These are phyloP conservation scores for Yamadazyma oceani DNA, from an alignment of 1,139 yeast genomes.

Conservation along the genomic window DNA sequence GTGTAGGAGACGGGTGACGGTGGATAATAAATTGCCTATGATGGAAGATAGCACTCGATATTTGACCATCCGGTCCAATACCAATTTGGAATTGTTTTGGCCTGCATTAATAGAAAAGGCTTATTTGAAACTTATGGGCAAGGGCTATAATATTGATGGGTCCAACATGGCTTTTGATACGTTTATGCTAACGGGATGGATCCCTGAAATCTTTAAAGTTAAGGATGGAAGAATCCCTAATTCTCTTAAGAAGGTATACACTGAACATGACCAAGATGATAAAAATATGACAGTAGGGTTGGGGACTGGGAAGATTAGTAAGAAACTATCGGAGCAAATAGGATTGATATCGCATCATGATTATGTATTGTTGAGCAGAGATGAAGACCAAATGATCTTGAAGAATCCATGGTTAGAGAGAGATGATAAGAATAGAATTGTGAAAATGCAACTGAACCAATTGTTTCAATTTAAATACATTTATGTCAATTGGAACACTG, in stretches of 20 bases:
- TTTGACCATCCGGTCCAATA: slow-evolving; percentile 39
- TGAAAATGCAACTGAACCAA: slow-evolving; percentile 21
- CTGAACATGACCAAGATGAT: neutral
- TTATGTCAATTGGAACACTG: slow-evolving; percentile 70
- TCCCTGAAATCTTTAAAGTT: slow-evolving; percentile 61
- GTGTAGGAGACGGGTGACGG: slow-evolving; percentile 44
- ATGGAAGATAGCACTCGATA: slow-evolving; percentile 19
- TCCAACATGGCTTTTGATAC: slow-evolving; percentile 82
- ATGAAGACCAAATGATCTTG: slow-evolving; percentile 25
- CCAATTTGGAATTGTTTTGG: slow-evolving; percentile 48
- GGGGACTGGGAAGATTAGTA: slow-evolving; percentile 61
- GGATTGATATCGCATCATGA: slow-evolving; percentile 66
- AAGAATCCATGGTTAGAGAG: slow-evolving; percentile 30
- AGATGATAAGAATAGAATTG: slow-evolving; percentile 17
- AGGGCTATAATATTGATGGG: slow-evolving; percentile 66
- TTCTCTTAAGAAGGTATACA: slow-evolving; percentile 34
- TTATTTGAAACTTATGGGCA: slow-evolving; percentile 59
- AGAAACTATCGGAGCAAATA: slow-evolving; percentile 32
- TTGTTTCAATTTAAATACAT: slow-evolving; percentile 52
- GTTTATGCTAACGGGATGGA: slow-evolving; percentile 65
- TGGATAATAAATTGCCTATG: slow-evolving; percentile 48
- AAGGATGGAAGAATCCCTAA: slow-evolving; percentile 28
- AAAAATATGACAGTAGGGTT: slow-evolving; percentile 43
- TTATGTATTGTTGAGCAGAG: slow-evolving; percentile 40
- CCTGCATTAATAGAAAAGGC: slow-evolving; percentile 81